Percentiles rank a stretch among this genome's conserved stretches.
Evolutionary conservation across 2,329 filamentous ascomycete genomes (phyloP).

Genomic region (Talaromyces sp.): DNA sequence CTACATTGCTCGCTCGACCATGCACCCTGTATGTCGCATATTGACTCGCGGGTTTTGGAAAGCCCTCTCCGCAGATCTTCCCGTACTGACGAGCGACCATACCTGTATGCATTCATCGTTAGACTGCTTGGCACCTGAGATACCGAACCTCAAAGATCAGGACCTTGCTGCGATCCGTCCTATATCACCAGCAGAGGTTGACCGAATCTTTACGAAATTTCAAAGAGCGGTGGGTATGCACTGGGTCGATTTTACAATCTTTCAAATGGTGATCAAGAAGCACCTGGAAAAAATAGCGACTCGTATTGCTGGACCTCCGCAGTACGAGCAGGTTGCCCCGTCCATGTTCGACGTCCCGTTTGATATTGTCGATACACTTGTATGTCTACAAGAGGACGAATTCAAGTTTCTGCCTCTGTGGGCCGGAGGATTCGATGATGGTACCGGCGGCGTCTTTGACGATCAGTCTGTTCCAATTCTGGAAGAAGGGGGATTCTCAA

Average conservation of each 20-base stretch:
- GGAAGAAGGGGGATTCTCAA: constrained; percentile 35
- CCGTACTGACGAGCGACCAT: constrained; percentile 11
- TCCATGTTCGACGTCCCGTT: constrained; percentile 17
- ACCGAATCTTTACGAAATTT: background rate
- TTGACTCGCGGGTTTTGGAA: constrained; percentile 34
- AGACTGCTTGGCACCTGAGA: background rate
- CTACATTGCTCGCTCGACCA: constrained; percentile 17
- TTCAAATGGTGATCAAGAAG: background rate
- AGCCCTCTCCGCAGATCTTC: background rate
- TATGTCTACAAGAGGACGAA: constrained; percentile 56
- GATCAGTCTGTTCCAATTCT: constrained; percentile 34
- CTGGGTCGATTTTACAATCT: background rate
- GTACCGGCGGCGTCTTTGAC: constrained; percentile 48
- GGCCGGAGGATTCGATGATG: constrained; percentile 59
- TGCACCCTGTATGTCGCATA: constrained; percentile 25
- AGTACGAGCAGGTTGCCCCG: background rate
- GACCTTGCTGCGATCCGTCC: background rate
- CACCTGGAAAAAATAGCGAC: background rate
- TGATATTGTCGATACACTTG: constrained; percentile 41
- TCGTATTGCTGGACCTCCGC: background rate
- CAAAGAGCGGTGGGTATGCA: background rate
- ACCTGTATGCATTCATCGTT: background rate
- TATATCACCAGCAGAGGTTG: background rate
- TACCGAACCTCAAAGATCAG: constrained; percentile 11
- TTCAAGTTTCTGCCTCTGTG: constrained; percentile 63